Base-by-base conservation (phyloP, 768 basidiomycete species). In the Asterophora lycoperdoides region DNA sequence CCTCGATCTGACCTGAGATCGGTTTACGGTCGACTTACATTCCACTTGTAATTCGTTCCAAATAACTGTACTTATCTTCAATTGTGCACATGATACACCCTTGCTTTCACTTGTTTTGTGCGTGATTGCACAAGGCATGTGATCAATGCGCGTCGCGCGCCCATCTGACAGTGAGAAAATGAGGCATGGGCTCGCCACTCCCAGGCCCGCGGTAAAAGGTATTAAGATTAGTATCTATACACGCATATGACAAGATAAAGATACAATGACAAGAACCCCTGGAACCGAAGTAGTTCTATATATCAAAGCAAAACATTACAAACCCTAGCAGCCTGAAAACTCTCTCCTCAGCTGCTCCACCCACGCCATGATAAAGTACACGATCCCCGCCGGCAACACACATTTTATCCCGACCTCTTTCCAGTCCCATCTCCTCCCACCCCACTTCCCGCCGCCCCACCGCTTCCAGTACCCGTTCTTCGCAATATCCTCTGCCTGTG, bases 311-410 rank as follows among this genome's bases (percentile, higher is more conserved):
- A 44, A 49, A 13, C 14, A 44, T 23, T 6, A 40, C 20, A 11
- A 34, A 32, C 30, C 14, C 35, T 58, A 56, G 44, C 66, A 64
- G 3, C 54, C 64, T 33, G 64, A 62, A 60, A 69, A 74, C 60
- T 80, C 78, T 44, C 75, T 63, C 46, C 77, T 67, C 45, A 77
- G 50, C 61, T 72, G 70, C 55, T 77, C 76, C 36, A 74, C 74
- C 89, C 90, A 93, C 10, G 86, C 85, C 83, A 86, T 92, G 13
- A 86, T 68, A 53, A 84, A 80, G 66, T 93, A 93, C 55, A 88
- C 68, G 14, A 84, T 62, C 5, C 83, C 85, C 17, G 84, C 83
- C 2, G 90, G 90, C 44, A 91, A 62, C 40, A 81, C 76, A 58
- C 90, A 91, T 62, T 80, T 79, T 49, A 76, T 62, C 13, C 76